Evolutionary conservation across 1,139 yeast genomes (phyloP), one percentile per base, ranked within the genome.

Genomic region (Scheffersomyces cryptocercus): DNA sequence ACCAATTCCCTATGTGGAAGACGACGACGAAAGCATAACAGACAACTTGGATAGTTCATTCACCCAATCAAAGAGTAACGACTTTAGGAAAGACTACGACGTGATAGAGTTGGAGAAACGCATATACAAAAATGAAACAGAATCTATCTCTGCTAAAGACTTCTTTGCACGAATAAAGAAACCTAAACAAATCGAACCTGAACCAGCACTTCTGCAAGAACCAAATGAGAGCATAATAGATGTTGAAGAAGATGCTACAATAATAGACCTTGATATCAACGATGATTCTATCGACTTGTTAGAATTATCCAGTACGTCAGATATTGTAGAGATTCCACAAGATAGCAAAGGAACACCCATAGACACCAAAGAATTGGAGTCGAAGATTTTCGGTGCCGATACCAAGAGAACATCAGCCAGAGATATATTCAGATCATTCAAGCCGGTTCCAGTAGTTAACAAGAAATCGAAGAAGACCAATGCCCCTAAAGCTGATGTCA

Each of bases 41-140:
- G 51, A 43, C n/a, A 40, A 26, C 29, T 32, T 47, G 3, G 56
- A 54, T 30, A 45, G 46, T 20, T 54, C 61, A 3, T 56, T 55
- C 37, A 54, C 56, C 6, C 62, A 58, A 31, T 36, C 45, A 5
- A 52, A 47, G 35, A 46, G 54, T 20, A 42, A 47, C 26, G 50
- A 48, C 15, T 44, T 51, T 11, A 46, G 46, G 16, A 49, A 50
- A 26, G 64, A 59, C n/a, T 44, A 50, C 24, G 61, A 59, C 16
- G 44, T 67, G 10, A 43, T 54, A 11, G 74, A 68, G 29, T 50
- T 72, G 12, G 77, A 74, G 48, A 56, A 58, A 48, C 68, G 67
- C 50, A 59, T 71, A 12, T 62, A 46, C 45, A 54, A 56, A 1
- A 41, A 51, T 6, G 52, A 56, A 4, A 39, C 50, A 0, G 59